These are phyloP conservation scores for Pyracantha coccinea DNA, from an alignment of 331 rosid species.

Conservation along the genomic window DNA sequence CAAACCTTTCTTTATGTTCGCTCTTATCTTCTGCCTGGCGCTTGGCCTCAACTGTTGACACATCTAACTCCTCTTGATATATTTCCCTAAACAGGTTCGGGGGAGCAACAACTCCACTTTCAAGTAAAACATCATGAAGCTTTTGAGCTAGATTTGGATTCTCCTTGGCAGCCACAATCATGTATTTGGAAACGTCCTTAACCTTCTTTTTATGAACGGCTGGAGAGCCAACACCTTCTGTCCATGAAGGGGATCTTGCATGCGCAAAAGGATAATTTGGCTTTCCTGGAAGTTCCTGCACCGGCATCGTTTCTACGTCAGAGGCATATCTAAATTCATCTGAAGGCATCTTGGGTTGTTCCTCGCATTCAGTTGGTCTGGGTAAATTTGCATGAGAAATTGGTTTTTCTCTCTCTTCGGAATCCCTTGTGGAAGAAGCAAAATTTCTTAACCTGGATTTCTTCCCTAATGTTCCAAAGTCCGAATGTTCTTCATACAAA, in stretches of 20 bases:
- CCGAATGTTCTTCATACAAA: slow-evolving; percentile 64
- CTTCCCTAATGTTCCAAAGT: slow-evolving; percentile 37
- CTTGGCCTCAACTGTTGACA: slow-evolving; percentile 30
- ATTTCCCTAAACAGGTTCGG: slow-evolving; percentile 72
- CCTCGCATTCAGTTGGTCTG: slow-evolving; percentile 27
- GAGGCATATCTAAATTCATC: slow-evolving; percentile 29
- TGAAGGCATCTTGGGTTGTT: slow-evolving; percentile 23
- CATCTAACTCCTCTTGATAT: slow-evolving; percentile 51
- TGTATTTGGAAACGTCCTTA: slow-evolving; percentile 82
- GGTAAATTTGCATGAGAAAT: slow-evolving; percentile 3
- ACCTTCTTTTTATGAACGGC: slow-evolving; percentile 64
- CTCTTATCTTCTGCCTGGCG: slow-evolving; percentile 33
- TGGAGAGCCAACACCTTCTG: slow-evolving; percentile 89
- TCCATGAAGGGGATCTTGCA: slow-evolving; percentile 95
- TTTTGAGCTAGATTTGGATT: slow-evolving; percentile 90
- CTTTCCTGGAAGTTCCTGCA: slow-evolving; percentile 37
- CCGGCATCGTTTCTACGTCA: slow-evolving; percentile 33
- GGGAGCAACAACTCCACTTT: slow-evolving; percentile 94
- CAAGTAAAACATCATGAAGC: slow-evolving; percentile 84
- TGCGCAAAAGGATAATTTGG: slow-evolving; percentile 44
- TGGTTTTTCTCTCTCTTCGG: slow-evolving; percentile 27
- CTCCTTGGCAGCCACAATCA: slow-evolving; percentile 97
- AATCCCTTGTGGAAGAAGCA: slow-evolving; percentile 36
- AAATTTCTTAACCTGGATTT: slow-evolving; percentile 41
- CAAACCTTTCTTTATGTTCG: slow-evolving; percentile 28